Evolutionary conservation across 1,284 basidiomycete genomes (phyloP), one percentile per base, ranked within the genome.

Genomic region (Chondrostereum purpureum): DNA sequence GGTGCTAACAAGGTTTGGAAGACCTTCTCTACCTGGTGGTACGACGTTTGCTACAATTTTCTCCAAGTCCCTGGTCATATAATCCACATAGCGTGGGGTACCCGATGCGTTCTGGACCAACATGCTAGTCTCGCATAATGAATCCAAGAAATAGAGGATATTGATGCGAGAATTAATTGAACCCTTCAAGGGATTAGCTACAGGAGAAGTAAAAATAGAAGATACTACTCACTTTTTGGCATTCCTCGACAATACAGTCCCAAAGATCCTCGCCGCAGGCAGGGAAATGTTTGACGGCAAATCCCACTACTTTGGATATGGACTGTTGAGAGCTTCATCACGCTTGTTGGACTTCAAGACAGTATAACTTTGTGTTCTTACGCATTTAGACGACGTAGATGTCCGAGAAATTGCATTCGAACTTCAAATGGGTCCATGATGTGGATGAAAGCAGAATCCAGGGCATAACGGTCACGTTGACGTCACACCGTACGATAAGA

Each of bases 211-310:
- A 8, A 14, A 39, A 11, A 43, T 8, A 22, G 14, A 17, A 12
- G 40, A 36, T 42, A 10, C n/a, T 46, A 52, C 65, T 24, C 45
- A 83, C 89, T 76, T 90, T 92, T 60, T 80, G 82, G 53, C 85
- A 90, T 68, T 95, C 88, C 59, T 95, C 91, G 16, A 92, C 67
- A 40, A 96, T 79, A 58, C 92, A 96, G 53, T 94, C 92, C 93
- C 93, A 97, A 3, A 98, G 67, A 60, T 96, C 92, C 54, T 95
- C 89, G 8, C 89, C 88, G 49, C 88, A 92, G 42, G 76, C 71
- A 1, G 81, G 67, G 45, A 86, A 92, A 61, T 90, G 83, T 60
- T 92, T 92, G 50, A 95, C 71, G 2, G 91, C 89, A 58, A 85
- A 95, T 2, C 77, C 73, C 19, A 95, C 90, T 22, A 91, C 84